Percentiles rank a stretch among this genome's conserved stretches.
These are phyloP conservation scores for Lodderomyces elongisporus DNA, from an alignment of 1,139 yeast species.

Conservation along the genomic window DNA sequence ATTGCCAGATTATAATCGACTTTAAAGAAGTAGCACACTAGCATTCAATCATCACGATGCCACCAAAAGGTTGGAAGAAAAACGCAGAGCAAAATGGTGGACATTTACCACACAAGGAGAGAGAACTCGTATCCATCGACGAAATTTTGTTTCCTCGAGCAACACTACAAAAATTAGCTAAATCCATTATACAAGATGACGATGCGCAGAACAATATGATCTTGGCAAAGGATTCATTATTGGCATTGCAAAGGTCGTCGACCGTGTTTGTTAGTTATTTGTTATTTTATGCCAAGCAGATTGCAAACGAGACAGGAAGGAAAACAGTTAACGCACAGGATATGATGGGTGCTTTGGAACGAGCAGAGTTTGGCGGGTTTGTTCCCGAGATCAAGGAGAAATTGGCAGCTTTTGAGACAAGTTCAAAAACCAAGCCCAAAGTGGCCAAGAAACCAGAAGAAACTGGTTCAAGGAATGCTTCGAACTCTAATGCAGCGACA, in stretches of 20 bases:
- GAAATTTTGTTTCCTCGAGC: slow-evolving; percentile 65
- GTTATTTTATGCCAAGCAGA: slow-evolving; percentile 55
- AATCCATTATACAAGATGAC: slow-evolving; percentile 29
- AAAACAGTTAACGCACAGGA: slow-evolving; percentile 66
- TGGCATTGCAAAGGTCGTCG: slow-evolving; percentile 66
- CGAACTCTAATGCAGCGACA: slow-evolving; percentile 16
- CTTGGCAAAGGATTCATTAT: slow-evolving; percentile 58
- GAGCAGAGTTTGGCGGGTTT: slow-evolving; percentile 51
- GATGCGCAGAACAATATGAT: slow-evolving; percentile 33
- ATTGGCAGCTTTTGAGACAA: slow-evolving; percentile 39
- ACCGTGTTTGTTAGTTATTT: slow-evolving; percentile 70
- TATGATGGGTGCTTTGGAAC: slow-evolving; percentile 53
- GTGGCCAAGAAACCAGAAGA: slow-evolving; percentile 7
- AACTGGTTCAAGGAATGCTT: too few relatives aligned
- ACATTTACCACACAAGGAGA: slow-evolving; percentile 51
- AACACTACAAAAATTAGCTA: slow-evolving; percentile 57
- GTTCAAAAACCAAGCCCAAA: slow-evolving; percentile 35
- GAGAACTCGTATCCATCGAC: slow-evolving; percentile 59
- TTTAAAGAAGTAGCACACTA: too few relatives aligned
- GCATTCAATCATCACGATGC: slow-evolving; percentile 56
- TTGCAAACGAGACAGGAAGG: slow-evolving; percentile 48
- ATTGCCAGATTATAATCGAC: too few relatives aligned
- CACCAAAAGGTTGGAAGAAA: slow-evolving; percentile 81
- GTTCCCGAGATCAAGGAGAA: slow-evolving; percentile 50
- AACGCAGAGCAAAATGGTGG: slow-evolving; percentile 54